A percentile compares a stretch with the other conserved stretches of the same genome.
Evolutionary conservation across 768 basidiomycete species (phyloP).

Genomic region (Podaxis sp.): DNA sequence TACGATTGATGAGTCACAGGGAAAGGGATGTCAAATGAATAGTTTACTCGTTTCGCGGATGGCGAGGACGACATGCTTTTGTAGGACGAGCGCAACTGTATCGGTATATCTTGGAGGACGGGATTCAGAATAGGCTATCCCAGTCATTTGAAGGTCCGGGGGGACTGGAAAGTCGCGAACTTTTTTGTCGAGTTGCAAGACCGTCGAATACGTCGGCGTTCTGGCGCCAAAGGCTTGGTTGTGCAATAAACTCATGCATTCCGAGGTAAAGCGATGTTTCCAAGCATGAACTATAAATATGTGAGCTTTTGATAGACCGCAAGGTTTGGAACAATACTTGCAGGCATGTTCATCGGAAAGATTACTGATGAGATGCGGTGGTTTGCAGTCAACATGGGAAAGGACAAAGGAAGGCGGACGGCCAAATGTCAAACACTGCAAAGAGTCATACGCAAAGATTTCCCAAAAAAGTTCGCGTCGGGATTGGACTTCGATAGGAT

Average conservation of each 20-base stretch:
- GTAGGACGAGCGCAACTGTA: slow-evolving; percentile 52
- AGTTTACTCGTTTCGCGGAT: slow-evolving; percentile 68
- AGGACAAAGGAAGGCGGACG: slow-evolving; percentile 66
- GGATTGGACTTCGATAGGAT: slow-evolving; percentile 52
- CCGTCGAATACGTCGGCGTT: slow-evolving; percentile 63
- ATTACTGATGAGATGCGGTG: slow-evolving; percentile 49
- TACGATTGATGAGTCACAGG: slow-evolving; percentile 23
- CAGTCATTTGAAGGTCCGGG: slow-evolving; percentile 59
- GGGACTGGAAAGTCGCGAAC: slow-evolving; percentile 68
- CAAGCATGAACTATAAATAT: slow-evolving; percentile 55
- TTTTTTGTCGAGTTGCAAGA: slow-evolving; percentile 65
- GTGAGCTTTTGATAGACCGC: neutral
- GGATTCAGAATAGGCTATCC: slow-evolving; percentile 54
- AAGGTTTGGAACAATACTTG: slow-evolving; percentile 33
- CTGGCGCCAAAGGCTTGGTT: slow-evolving; percentile 72
- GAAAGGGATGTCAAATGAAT: slow-evolving; percentile 1
- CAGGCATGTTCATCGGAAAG: slow-evolving; percentile 54
- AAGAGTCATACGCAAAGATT: slow-evolving; percentile 52
- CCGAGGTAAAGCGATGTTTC: slow-evolving; percentile 68
- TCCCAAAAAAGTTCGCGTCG: slow-evolving; percentile 75
- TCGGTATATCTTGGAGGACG: slow-evolving; percentile 32
- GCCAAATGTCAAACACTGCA: slow-evolving; percentile 67
- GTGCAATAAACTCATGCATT: slow-evolving; percentile 66
- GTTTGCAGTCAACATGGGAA: slow-evolving; percentile 64
- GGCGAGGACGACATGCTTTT: slow-evolving; percentile 67